A percentile compares a stretch with the other conserved stretches of the same genome.
These are phyloP conservation scores for Zygotorulaspora sp. DNA, from an alignment of 805 yeast species.

Conservation along the genomic window DNA sequence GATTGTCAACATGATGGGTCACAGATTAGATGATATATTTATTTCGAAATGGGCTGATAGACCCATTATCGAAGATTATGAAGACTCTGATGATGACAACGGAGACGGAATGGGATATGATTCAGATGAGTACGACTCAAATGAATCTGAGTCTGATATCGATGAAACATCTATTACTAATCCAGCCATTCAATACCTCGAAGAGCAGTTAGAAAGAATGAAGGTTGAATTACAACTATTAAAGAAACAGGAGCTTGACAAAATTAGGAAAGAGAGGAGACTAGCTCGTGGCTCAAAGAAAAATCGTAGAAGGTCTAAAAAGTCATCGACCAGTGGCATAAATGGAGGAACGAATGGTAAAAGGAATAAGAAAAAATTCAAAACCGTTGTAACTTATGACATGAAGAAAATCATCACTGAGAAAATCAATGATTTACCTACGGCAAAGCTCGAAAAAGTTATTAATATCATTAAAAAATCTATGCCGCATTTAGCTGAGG, in stretches of 20 bases:
- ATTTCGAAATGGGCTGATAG: conserved; percentile 84
- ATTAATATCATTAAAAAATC: conserved; percentile 79
- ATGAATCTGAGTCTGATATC: conserved; percentile 54
- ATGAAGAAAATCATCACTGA: conserved; percentile 94
- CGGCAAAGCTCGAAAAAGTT: conserved; percentile 77
- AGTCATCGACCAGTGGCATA: conserved; percentile 15
- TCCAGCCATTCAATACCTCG: conserved; percentile 86
- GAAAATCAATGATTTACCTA: conserved; percentile 70
- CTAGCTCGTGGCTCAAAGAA: conserved; percentile 32
- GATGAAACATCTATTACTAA: conserved; percentile 65
- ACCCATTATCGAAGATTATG: conserved; percentile 61
- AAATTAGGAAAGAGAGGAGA: conserved; percentile 56
- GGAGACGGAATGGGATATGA: conserved; percentile 34
- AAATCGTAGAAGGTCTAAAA: conserved; percentile 39
- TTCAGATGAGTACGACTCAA: conserved; percentile 33
- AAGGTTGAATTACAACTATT: conserved; percentile 75
- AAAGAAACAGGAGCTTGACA: conserved; percentile 71
- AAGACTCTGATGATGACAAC: conserved; percentile 39
- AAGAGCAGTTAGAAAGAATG: conserved; percentile 82
- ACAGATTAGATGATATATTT: conserved; percentile 78
- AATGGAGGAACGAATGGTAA: conserved; percentile 16
- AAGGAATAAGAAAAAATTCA: conserved; percentile 31
- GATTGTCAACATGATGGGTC: conserved; percentile 94
- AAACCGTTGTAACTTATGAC: conserved; percentile 71
- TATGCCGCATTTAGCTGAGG: conserved; percentile 52